Conservation (phyloP, 176 grass and related monocot genomes). For the Eleusine coracana region DNA sequence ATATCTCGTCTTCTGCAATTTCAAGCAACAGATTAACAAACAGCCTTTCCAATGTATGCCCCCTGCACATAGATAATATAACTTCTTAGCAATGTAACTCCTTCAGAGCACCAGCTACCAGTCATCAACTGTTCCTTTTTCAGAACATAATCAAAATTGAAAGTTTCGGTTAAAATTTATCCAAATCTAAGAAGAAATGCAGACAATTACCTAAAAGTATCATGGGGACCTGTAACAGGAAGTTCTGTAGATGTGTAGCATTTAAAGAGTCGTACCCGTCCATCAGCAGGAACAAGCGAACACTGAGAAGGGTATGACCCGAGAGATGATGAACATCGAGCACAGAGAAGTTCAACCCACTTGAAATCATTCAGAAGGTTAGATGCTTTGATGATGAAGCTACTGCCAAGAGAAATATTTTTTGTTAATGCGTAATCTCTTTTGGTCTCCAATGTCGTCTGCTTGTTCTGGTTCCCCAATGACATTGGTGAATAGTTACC, state of each 20-base stretch:
- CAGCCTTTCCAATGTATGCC: constrained; percentile 65
- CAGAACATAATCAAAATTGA: not conserved
- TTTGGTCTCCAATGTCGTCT: constrained; percentile 20
- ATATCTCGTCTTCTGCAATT: constrained; percentile 89
- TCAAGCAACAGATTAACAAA: constrained; percentile 80
- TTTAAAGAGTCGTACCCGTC: constrained; percentile 79
- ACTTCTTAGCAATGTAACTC: constrained; percentile 2
- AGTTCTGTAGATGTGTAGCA: constrained; percentile 68
- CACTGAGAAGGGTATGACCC: constrained; percentile 74
- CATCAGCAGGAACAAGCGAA: constrained; percentile 53
- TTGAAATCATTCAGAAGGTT: constrained; percentile 71
- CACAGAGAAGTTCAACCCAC: constrained; percentile 74
- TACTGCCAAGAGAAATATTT: constrained; percentile 72
- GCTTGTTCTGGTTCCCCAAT: constrained; percentile 9
- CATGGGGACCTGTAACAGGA: constrained; percentile 48
- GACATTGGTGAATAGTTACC: constrained; percentile 1
- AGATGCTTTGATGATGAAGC: constrained; percentile 66
- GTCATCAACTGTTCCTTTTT: constrained; percentile 1
- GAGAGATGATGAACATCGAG: constrained; percentile 64
- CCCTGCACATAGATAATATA: constrained; percentile 52
- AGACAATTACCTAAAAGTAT: constrained; percentile 78
- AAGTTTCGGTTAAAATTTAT: constrained; percentile 5
- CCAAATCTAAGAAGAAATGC: constrained; percentile 27
- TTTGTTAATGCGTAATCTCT: constrained; percentile 58
- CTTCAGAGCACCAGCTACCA: constrained; percentile 15